Base-by-base conservation (phyloP, 345 rosid genomes). In the Aethionema arabicum region DNA sequence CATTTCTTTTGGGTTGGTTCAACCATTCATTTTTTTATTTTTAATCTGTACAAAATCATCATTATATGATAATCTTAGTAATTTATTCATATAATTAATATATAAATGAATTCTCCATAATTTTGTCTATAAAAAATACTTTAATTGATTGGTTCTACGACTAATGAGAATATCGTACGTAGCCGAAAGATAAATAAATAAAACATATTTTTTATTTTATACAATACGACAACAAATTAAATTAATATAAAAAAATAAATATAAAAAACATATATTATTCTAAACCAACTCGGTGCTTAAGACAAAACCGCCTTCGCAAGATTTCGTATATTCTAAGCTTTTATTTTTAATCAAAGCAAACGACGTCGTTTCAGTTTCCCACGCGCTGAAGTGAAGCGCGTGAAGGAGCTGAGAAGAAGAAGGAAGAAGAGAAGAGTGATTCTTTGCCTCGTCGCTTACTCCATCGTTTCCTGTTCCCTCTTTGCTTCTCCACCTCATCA, bases 381-480 rank as follows among this genome's bases (percentile, higher is more conserved):
- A 43, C 56, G 73, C 52, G 14, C 8, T 4, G 37, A 29, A 33
- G 36, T 1, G 16, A 46, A 43, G 59, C 46, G 72, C 61, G 76
- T 61, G 58, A 27, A 6, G 40, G 7, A 21, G 27, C 27, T 21
- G 27, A 21, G 27, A 21, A 21, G 27, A 21, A 21, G 6, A 31
- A 47, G 11, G 33, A 65, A 56, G 39, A 6, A 35, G 38, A 29
- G 42, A 27, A 61, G 42, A 60, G 39, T 35, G 77, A 82, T 82
- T 73, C 86, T 79, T 82, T 73, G 65, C 32, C 70, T 68, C 76
- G 65, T 42, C 67, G 39, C 37, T 50, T 59, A 82, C 82, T 73
- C 87, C 61, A 75, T 75, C 80, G 66, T 73, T 53, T 62, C 79
- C 48, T 73, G 72, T 77, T 72, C 74, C 56, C 51, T 73, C 35